These are phyloP conservation scores for Talaromyces borbonicus DNA, from an alignment of 495 filamentous ascomycete species.

Conservation along the genomic window DNA sequence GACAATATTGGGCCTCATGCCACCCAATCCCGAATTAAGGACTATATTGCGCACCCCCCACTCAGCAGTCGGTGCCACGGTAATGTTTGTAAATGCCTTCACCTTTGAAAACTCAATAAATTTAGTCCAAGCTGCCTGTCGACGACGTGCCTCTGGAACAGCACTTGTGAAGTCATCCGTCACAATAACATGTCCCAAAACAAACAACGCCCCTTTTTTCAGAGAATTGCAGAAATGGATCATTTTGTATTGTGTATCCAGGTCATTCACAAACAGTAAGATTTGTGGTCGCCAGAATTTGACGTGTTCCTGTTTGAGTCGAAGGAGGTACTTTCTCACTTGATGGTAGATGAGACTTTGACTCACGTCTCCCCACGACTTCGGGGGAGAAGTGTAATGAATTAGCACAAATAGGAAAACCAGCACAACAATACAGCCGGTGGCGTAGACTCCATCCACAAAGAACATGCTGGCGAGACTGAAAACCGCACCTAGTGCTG, in stretches of 20 bases:
- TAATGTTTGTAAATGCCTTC: conserved; percentile 82
- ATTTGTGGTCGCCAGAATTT: conserved; percentile 90
- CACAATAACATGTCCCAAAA: conserved; percentile 80
- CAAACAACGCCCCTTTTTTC: conserved; percentile 80
- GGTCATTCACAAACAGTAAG: conserved; percentile 72
- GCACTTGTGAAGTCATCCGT: conserved; percentile 69
- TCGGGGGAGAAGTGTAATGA: conserved; percentile 75
- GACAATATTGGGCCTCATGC: conserved; percentile 84
- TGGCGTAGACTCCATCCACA: conserved; percentile 75
- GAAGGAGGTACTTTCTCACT: conserved; percentile 77
- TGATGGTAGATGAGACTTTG: conserved; percentile 88
- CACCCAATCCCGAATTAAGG: conserved; percentile 72
- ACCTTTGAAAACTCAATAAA: conserved; percentile 80
- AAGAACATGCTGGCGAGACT: conserved; percentile 81
- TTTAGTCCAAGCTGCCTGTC: conserved; percentile 75
- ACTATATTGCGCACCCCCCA: conserved; percentile 82
- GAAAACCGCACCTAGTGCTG: conserved; percentile 58
- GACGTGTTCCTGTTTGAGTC: conserved; percentile 77
- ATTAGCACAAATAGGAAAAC: conserved; percentile 73
- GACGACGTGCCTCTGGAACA: conserved; percentile 70
- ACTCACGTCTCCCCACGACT: conserved; percentile 83
- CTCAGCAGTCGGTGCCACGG: conserved; percentile 69
- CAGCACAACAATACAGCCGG: conserved; percentile 62
- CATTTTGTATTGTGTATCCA: conserved; percentile 64
- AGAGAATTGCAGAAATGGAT: conserved; percentile 88